A percentile compares a stretch with the other conserved stretches of the same genome.
Conservation (phyloP, 1,284 basidiomycete genomes). For the Apiotrichum domesticum region DNA sequence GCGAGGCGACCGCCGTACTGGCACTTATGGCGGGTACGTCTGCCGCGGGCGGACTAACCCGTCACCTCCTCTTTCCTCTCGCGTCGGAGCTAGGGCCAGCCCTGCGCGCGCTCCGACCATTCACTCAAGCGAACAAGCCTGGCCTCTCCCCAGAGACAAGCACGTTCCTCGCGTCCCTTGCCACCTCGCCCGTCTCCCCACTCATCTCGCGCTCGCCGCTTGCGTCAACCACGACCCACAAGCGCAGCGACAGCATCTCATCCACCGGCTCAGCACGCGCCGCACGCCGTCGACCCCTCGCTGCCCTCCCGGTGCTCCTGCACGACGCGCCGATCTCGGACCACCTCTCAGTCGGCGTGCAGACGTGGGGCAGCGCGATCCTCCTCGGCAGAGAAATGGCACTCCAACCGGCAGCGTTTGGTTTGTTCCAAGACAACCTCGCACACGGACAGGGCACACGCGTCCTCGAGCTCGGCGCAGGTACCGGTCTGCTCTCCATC, state of each 20-base stretch:
- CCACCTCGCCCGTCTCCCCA: conserved; percentile 33
- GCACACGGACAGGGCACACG: conserved; percentile 46
- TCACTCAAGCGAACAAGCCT: conserved; percentile 18
- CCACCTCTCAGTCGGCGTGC: conserved; percentile 71
- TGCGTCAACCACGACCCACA: conserved; percentile 53
- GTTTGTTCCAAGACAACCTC: conserved; percentile 18
- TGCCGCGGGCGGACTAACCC: conserved; percentile 39
- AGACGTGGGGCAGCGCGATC: conserved; percentile 85
- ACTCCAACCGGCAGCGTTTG: conserved; percentile 51
- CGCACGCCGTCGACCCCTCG: conserved; percentile 49
- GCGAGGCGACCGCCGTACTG: conserved; percentile 59
- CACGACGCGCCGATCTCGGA: conserved; percentile 71
- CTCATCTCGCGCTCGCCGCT: conserved; percentile 5
- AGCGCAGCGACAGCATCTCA: background rate
- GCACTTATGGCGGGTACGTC: conserved; percentile 60
- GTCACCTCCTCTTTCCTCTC: conserved; percentile 43
- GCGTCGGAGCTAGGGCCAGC: conserved; percentile 26
- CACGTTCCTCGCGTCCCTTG: conserved; percentile 31
- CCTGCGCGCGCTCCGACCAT: conserved; percentile 18
- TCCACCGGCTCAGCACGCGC: background rate
- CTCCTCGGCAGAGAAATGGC: conserved; percentile 72
- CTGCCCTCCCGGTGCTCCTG: conserved; percentile 51
- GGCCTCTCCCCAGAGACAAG: conserved; percentile 32
- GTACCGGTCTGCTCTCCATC: conserved; percentile 72
- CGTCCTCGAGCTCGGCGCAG: conserved; percentile 77